phyloP scores from a whole-genome alignment of 1,284 basidiomycete genomes.

The Apiotrichum akiyoshidainum region DNA sequence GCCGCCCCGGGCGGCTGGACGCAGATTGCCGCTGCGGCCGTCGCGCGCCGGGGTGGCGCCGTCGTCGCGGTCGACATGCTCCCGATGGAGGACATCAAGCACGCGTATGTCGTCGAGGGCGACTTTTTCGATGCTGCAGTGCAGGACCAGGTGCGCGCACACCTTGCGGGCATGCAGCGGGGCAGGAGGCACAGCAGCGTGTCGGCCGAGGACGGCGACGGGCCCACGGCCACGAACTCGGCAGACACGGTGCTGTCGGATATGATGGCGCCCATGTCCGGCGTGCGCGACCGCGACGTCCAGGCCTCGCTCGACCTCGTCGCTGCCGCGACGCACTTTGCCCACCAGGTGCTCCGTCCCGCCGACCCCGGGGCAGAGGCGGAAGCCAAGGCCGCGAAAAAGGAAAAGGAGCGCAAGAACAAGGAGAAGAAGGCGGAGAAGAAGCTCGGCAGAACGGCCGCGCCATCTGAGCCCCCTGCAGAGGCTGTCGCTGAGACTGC shows the following conservation, averaged over 20 bases:
- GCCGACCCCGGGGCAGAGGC: constrained; percentile 7
- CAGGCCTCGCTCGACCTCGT: constrained; percentile 46
- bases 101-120: constrained; percentile 65
- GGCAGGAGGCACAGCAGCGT: too few relatives aligned
- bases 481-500: neutral
- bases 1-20: constrained; percentile 86
- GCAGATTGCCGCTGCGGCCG: constrained; percentile 61
- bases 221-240: neutral
- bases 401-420: neutral
- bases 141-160: constrained; percentile 51
- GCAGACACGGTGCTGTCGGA: constrained; percentile 51
- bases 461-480: too few relatives aligned
- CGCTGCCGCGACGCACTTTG: constrained; percentile 45
- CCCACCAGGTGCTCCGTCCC: constrained; percentile 27
- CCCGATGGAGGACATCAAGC: constrained; percentile 63
- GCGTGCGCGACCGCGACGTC: constrained; percentile 44
- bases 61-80: constrained; percentile 73
- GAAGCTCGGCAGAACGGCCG: too few relatives aligned
- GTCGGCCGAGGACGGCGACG: neutral
- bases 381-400: neutral
- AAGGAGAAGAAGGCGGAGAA: neutral
- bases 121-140: constrained; percentile 69
- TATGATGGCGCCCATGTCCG: constrained; percentile 53
- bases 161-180: constrained; percentile 3
- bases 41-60: constrained; percentile 38